phyloP scores from a whole-genome alignment of 148 eudicot genomes.

The Rhododendron mucronatum region DNA sequence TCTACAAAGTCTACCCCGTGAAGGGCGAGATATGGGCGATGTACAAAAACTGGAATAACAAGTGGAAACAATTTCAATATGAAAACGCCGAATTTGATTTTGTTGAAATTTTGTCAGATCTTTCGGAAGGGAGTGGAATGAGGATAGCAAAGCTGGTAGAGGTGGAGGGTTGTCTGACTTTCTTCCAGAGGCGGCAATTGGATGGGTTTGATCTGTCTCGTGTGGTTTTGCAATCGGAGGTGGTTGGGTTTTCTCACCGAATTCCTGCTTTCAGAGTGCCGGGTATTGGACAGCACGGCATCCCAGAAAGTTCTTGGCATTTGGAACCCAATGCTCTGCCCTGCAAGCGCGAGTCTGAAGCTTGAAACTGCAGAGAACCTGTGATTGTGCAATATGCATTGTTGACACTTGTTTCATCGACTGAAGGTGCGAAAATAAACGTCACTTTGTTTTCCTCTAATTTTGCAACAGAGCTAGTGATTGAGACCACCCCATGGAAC shows the following conservation, averaged over 20 bases:
- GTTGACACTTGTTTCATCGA: background rate
- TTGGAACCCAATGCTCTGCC: constrained; percentile 63
- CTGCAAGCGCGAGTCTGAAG: constrained; percentile 2
- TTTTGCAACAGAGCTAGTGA: background rate
- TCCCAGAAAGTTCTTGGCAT: constrained; percentile 61
- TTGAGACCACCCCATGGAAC: background rate
- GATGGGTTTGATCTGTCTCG: constrained; percentile 46
- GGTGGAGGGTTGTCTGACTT: constrained; percentile 38
- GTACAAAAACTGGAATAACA: constrained; percentile 42
- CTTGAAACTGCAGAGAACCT: background rate
- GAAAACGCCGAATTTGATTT: constrained; percentile 21
- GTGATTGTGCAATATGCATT: background rate
- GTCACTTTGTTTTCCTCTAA: background rate
- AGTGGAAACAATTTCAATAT: constrained; percentile 23
- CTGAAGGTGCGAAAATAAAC: background rate
- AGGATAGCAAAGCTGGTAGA: constrained; percentile 24
- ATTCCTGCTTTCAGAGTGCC: constrained; percentile 55
- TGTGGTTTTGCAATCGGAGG: constrained; percentile 31
- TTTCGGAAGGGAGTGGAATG: constrained; percentile 24
- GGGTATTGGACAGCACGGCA: constrained; percentile 39
- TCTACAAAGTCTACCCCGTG: constrained; percentile 47
- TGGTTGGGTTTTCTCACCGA: constrained; percentile 51
- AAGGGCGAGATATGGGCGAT: constrained; percentile 66
- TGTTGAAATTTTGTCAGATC: constrained; percentile 27
- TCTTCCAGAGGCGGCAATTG: constrained; percentile 34